A percentile compares a stretch with the other conserved stretches of the same genome.
phyloP scores from a whole-genome alignment of 495 filamentous ascomycete genomes.

The Penicillium antarcticum region DNA sequence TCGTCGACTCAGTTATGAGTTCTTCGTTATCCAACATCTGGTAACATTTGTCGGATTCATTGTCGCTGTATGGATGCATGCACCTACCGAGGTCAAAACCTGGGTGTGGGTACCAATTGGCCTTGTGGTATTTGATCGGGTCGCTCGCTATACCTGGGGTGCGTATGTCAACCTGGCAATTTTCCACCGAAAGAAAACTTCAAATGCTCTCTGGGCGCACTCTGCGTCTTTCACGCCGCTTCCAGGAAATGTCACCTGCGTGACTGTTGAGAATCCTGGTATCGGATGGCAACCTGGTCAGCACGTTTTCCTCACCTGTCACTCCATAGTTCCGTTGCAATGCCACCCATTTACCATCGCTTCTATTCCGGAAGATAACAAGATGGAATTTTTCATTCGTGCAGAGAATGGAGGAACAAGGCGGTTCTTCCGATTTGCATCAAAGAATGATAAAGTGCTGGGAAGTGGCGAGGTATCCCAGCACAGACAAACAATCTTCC shows the following conservation, averaged over 20 bases:
- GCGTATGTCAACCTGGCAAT: slow-evolving; percentile 64
- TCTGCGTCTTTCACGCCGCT: slow-evolving; percentile 62
- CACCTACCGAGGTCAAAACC: slow-evolving; percentile 49
- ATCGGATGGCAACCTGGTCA: slow-evolving; percentile 75
- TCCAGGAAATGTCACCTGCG: slow-evolving; percentile 58
- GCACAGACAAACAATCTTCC: slow-evolving; percentile 25
- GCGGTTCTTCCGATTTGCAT: slow-evolving; percentile 60
- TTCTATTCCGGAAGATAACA: slow-evolving; percentile 52
- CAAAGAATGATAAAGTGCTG: slow-evolving; percentile 35
- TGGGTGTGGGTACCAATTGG: slow-evolving; percentile 74
- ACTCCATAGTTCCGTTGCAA: slow-evolving; percentile 64
- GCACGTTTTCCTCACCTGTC: slow-evolving; percentile 73
- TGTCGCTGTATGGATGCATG: slow-evolving; percentile 61
- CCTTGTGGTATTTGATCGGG: slow-evolving; percentile 67
- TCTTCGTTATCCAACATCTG: slow-evolving; percentile 81
- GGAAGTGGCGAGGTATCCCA: slow-evolving; percentile 1
- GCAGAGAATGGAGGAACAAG: slow-evolving; percentile 69
- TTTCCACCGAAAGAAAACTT: slow-evolving; percentile 40
- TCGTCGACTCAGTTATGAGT: slow-evolving; percentile 66
- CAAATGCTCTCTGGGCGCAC: slow-evolving; percentile 26
- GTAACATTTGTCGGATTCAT: slow-evolving; percentile 64
- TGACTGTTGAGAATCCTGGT: slow-evolving; percentile 66
- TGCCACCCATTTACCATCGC: slow-evolving; percentile 82
- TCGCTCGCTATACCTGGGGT: slow-evolving; percentile 47
- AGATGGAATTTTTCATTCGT: slow-evolving; percentile 69